Evolutionary conservation across 805 yeast genomes (phyloP).

Genomic region (Yamadazyma nakazawae): DNA sequence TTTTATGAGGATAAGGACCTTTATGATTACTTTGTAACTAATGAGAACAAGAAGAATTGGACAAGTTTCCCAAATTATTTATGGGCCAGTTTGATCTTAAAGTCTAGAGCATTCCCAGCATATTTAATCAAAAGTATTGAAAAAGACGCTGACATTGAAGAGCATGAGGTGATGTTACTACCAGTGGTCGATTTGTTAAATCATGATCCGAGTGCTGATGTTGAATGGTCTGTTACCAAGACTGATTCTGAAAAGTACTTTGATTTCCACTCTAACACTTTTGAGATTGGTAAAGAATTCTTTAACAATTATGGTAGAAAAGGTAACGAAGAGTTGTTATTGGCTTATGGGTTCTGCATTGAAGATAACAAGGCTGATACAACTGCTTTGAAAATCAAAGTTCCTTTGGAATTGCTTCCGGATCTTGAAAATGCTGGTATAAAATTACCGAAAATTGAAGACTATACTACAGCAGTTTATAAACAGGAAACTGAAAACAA

Average conservation of each 20-base stretch:
- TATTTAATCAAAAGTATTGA: constrained; percentile 46
- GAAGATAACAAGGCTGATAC: constrained; percentile 56
- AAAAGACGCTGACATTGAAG: constrained; percentile 21
- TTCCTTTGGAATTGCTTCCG: constrained; percentile 34
- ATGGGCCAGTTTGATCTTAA: constrained; percentile 71
- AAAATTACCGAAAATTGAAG: constrained; percentile 30
- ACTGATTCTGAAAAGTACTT: constrained; percentile 23
- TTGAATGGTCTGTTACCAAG: constrained; percentile 52
- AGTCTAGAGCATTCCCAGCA: constrained; percentile 80
- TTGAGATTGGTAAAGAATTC: constrained; percentile 45
- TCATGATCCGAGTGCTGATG: constrained; percentile 59
- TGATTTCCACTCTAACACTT: constrained; percentile 40
- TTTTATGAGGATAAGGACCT: constrained; percentile 37
- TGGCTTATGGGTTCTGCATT: constrained; percentile 78
- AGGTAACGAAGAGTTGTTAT: constrained; percentile 75
- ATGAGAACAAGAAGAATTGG: constrained; percentile 44
- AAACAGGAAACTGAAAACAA: constrained; percentile 2
- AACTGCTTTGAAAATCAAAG: constrained; percentile 57
- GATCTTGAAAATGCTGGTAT: constrained; percentile 36
- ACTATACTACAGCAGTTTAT: constrained; percentile 39
- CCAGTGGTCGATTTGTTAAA: constrained; percentile 81
- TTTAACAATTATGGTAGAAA: constrained; percentile 86
- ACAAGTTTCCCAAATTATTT: constrained; percentile 62
- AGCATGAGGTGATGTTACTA: constrained; percentile 60
- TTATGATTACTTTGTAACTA: constrained; percentile 23